phyloP scores from a whole-genome alignment of 257 asterid species.

The Asclepias syriaca region DNA sequence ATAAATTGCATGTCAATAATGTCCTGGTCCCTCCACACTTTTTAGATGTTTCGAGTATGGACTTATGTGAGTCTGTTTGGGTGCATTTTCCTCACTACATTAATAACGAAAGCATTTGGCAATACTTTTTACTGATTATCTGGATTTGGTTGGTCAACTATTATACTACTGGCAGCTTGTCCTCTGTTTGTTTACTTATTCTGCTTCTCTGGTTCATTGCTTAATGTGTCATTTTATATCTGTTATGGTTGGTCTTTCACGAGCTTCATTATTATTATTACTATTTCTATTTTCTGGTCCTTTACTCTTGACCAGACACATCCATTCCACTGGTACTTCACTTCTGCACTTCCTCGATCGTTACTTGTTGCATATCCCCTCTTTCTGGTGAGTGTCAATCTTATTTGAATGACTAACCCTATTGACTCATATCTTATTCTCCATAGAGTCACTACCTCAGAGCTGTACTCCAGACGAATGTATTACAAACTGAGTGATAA shows the following conservation, averaged over 20 bases:
- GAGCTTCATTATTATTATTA: neutral
- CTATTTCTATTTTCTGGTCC: conserved; percentile 19
- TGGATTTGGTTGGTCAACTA: neutral
- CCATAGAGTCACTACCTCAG: neutral
- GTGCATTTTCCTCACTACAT: neutral
- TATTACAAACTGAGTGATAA: neutral
- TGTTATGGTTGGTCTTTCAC: neutral
- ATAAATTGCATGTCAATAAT: neutral
- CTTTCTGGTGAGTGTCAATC: conserved; percentile 60
- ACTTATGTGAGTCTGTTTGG: neutral
- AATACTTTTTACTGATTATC: neutral
- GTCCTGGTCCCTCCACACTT: neutral
- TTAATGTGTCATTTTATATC: neutral
- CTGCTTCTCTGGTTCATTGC: neutral
- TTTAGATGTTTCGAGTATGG: neutral
- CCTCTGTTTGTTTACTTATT: neutral
- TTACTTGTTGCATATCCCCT: conserved; percentile 87
- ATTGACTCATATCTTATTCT: neutral
- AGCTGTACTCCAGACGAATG: neutral
- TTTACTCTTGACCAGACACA: conserved; percentile 58
- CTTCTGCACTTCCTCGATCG: conserved; percentile 97
- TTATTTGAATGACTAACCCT: neutral
- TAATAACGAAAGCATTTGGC: conserved; percentile 5
- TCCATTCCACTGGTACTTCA: conserved; percentile 91
- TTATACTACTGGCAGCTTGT: neutral